Conservation (phyloP, 768 basidiomycete genomes). For the Hygrocybe coccinea region DNA sequence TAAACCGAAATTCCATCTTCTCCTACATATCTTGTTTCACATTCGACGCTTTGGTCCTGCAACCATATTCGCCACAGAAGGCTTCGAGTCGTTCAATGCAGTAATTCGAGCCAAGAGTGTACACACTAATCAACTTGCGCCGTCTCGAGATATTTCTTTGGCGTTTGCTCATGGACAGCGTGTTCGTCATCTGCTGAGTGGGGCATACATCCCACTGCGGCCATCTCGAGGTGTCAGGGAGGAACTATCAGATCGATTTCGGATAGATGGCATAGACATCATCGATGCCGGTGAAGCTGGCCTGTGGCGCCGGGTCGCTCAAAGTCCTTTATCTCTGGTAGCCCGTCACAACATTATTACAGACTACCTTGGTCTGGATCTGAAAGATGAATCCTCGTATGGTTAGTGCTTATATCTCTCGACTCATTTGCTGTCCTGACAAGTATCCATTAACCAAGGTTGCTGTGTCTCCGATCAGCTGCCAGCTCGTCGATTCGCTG, state of each 20-base stretch:
- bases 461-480: too few relatives aligned
- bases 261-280: too few relatives aligned
- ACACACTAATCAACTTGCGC: slow-evolving; percentile 33
- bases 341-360: background rate
- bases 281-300: too few relatives aligned
- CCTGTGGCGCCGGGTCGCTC: background rate
- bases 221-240: background rate
- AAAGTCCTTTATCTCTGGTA: background rate
- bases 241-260: too few relatives aligned
- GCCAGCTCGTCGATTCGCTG: background rate
- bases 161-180: slow-evolving; percentile 24
- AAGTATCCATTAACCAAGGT: too few relatives aligned
- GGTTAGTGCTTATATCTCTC: too few relatives aligned
- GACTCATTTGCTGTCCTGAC: too few relatives aligned
- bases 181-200: slow-evolving; percentile 25
- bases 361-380: background rate
- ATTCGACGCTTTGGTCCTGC: slow-evolving; percentile 40
- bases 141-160: slow-evolving; percentile 27
- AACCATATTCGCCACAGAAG: slow-evolving; percentile 40
- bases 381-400: too few relatives aligned
- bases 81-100: slow-evolving; percentile 40
- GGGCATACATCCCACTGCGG: too few relatives aligned
- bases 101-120: slow-evolving; percentile 30
- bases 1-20: slow-evolving; percentile 43
- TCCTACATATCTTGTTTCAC: slow-evolving; percentile 34